Percentiles rank a stretch among this genome's conserved stretches.
Conservation (phyloP, 2,329 filamentous ascomycete species). For the Penicillium carneum region DNA sequence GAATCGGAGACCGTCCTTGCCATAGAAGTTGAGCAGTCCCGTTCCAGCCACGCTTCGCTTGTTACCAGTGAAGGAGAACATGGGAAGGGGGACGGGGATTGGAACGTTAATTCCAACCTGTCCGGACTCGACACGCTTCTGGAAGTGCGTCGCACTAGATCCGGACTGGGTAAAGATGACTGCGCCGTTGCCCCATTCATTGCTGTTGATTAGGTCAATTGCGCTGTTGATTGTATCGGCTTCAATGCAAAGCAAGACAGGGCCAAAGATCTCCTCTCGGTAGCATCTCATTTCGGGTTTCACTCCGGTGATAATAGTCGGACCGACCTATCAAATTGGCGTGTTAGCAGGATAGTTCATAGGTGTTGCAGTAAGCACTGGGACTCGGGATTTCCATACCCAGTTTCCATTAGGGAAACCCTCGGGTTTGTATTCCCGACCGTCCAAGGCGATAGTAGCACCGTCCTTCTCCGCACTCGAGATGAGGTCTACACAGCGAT, state of each 20-base stretch:
- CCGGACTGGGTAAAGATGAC: slow-evolving; percentile 68
- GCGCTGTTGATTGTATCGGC: slow-evolving; percentile 65
- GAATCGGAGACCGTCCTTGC: slow-evolving; percentile 10
- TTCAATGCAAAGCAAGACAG: slow-evolving; percentile 66
- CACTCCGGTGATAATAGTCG: slow-evolving; percentile 68
- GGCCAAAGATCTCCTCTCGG: slow-evolving; percentile 69
- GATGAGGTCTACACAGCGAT: slow-evolving; percentile 66
- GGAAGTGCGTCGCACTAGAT: slow-evolving; percentile 64
- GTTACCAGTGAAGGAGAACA: slow-evolving; percentile 69
- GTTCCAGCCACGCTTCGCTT: slow-evolving; percentile 89
- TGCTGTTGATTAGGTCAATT: slow-evolving; percentile 66
- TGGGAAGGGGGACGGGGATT: slow-evolving; percentile 65
- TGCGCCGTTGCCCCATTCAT: slow-evolving; percentile 69
- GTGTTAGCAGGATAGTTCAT: background rate
- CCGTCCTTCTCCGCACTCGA: slow-evolving; percentile 66
- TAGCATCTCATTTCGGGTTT: slow-evolving; percentile 69
- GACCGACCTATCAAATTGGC: slow-evolving; percentile 32
- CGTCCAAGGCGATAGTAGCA: slow-evolving; percentile 65
- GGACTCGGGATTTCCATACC: background rate
- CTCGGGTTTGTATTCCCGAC: slow-evolving; percentile 2
- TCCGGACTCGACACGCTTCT: slow-evolving; percentile 67
- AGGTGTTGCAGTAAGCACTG: too few relatives aligned
- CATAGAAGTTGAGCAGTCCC: slow-evolving; percentile 61
- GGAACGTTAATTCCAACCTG: slow-evolving; percentile 71
- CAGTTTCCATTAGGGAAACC: slow-evolving; percentile 14